Conservation (phyloP, 371 early-diverging fungal species). For the Mortierella sp. region DNA sequence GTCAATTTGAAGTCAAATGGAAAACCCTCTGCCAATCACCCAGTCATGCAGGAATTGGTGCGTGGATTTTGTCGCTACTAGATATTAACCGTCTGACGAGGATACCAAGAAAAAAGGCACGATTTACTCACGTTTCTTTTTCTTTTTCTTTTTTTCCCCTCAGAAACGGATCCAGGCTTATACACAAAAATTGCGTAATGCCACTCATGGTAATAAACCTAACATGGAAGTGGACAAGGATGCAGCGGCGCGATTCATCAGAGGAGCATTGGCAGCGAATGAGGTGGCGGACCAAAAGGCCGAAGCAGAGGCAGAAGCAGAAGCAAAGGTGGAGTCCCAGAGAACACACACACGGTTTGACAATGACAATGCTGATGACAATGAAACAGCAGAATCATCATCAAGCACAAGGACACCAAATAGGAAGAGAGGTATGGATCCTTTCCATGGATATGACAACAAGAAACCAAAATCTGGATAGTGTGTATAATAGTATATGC, state of each 20-base stretch:
- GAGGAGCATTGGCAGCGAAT: slow-evolving; percentile 58
- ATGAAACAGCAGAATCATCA: background rate
- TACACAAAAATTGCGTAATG: slow-evolving; percentile 62
- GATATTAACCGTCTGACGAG: background rate
- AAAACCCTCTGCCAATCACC: slow-evolving; percentile 61
- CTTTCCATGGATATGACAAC: slow-evolving; percentile 36
- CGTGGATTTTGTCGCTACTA: background rate
- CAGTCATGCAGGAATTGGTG: slow-evolving; percentile 66
- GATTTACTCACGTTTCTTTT: background rate
- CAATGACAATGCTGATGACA: slow-evolving; percentile 1
- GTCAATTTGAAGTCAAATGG: slow-evolving; percentile 69
- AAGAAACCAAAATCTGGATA: slow-evolving; percentile 24
- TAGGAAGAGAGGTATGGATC: slow-evolving; percentile 37
- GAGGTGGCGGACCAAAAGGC: slow-evolving; percentile 29
- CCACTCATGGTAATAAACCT: slow-evolving; percentile 53
- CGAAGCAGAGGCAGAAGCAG: slow-evolving; percentile 11
- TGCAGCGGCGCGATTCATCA: slow-evolving; percentile 69
- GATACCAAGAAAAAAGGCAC: too few species aligned
- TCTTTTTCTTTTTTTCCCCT: background rate
- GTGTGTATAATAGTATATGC: too few species aligned
- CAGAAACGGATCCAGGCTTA: slow-evolving; percentile 66
- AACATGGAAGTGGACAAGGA: slow-evolving; percentile 65
- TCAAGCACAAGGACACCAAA: background rate
- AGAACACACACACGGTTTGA: slow-evolving; percentile 18
- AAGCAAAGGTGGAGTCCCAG: background rate